Percentiles rank a stretch among this genome's conserved stretches.
Evolutionary conservation across 495 filamentous ascomycete species (phyloP).

Genomic region (Amorphotheca resinae): DNA sequence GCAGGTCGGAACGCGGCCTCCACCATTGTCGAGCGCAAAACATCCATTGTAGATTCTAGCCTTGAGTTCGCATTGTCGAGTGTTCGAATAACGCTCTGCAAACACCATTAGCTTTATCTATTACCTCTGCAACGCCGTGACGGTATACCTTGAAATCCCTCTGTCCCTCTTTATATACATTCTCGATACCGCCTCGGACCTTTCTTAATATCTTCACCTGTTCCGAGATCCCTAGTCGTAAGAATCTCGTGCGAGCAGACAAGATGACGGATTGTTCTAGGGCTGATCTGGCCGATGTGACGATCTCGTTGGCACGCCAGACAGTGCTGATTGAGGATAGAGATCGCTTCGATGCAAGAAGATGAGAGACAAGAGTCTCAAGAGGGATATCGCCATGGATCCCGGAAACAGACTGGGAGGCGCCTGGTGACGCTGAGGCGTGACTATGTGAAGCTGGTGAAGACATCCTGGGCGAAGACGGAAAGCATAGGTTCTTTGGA

Average conservation of each 20-base stretch:
- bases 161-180: slow-evolving; percentile 33
- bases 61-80: slow-evolving; percentile 64
- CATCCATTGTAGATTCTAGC: slow-evolving; percentile 56
- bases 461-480: slow-evolving; percentile 7
- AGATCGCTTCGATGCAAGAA: slow-evolving; percentile 81
- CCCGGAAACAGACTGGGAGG: slow-evolving; percentile 14
- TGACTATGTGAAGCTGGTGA: slow-evolving; percentile 12
- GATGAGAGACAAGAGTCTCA: slow-evolving; percentile 66
- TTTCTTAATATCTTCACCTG: slow-evolving; percentile 58
- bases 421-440: slow-evolving; percentile 13
- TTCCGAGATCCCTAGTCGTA: slow-evolving; percentile 57
- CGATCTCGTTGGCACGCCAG: slow-evolving; percentile 77
- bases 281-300: slow-evolving; percentile 58
- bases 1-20: slow-evolving; percentile 60
- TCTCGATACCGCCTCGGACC: slow-evolving; percentile 48
- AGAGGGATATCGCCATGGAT: slow-evolving; percentile 30
- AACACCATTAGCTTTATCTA: slow-evolving; percentile 2
- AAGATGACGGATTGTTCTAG: slow-evolving; percentile 73
- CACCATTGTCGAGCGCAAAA: slow-evolving; percentile 59
- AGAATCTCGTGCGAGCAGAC: slow-evolving; percentile 62
- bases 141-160: slow-evolving; percentile 32
- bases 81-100: slow-evolving; percentile 44
- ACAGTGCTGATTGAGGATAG: slow-evolving; percentile 78
- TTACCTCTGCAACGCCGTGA: not conserved
- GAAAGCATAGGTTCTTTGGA: no score